These are phyloP conservation scores for Neospermospora avenae DNA, from an alignment of 2,329 filamentous ascomycete species.

Conservation along the genomic window DNA sequence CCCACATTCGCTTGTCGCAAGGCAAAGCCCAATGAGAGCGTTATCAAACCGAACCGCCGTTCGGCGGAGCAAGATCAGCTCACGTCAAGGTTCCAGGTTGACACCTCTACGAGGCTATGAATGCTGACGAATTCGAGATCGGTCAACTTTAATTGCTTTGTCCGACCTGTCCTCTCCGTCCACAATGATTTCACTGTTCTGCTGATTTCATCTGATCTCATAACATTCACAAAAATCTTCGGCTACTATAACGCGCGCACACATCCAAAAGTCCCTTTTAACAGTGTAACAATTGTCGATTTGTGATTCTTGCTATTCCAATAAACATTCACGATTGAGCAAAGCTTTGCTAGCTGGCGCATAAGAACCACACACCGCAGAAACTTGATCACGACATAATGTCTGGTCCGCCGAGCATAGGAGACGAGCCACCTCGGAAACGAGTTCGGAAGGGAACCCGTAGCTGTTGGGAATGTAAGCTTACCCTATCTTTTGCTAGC, in stretches of 20 bases:
- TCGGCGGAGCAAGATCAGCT: neutral
- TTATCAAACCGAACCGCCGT: neutral
- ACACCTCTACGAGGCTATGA: neutral
- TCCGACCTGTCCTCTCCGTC: neutral
- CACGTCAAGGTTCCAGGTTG: neutral
- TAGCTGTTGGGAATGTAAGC: conserved; percentile 58
- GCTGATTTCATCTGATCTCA: neutral
- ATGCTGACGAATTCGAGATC: conserved; percentile 5
- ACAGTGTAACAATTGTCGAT: neutral
- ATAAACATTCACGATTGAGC: neutral
- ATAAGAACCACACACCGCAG: neutral
- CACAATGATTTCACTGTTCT: neutral
- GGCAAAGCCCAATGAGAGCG: neutral
- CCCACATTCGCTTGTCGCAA: neutral
- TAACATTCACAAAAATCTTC: neutral
- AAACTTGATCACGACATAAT: conserved; percentile 1
- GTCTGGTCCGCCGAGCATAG: conserved; percentile 8
- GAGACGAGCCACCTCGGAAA: conserved; percentile 30
- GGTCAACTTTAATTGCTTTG: neutral
- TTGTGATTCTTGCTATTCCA: neutral
- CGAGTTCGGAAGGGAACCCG: conserved; percentile 47
- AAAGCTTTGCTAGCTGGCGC: neutral
- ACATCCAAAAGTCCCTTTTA: too few relatives aligned
- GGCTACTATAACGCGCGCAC: too few relatives aligned
- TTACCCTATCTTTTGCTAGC: neutral